A percentile compares a stretch with the other conserved stretches of the same genome.
Conservation (phyloP, 257 asterid species). For the Catharanthus roseus region DNA sequence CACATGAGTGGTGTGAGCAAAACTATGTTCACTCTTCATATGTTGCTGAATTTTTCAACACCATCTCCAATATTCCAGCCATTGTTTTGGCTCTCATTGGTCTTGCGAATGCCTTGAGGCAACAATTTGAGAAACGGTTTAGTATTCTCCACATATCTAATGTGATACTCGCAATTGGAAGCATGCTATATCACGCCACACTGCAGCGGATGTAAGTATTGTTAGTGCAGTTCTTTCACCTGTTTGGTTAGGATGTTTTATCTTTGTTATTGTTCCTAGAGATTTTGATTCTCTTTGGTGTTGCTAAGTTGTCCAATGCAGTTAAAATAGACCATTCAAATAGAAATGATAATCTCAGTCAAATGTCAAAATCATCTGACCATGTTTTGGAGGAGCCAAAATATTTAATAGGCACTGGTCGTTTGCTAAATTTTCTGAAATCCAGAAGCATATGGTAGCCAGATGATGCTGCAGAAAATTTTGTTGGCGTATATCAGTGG, state of each 20-base stretch:
- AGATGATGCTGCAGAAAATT: neutral
- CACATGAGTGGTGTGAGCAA: constrained; percentile 95
- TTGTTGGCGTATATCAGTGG: neutral
- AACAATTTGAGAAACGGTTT: constrained; percentile 87
- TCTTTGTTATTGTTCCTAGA: neutral
- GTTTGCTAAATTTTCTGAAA: neutral
- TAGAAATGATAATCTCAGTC: neutral
- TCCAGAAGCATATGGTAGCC: neutral
- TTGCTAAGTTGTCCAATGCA: neutral
- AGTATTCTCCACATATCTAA: constrained; percentile 88
- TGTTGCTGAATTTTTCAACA: constrained; percentile 87
- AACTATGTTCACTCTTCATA: constrained; percentile 85
- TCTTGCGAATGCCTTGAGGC: constrained; percentile 69
- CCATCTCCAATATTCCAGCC: constrained; percentile 76
- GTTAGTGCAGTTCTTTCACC: constrained; percentile 9
- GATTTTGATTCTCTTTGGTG: neutral
- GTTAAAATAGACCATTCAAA: neutral
- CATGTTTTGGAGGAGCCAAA: neutral
- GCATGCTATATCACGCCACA: constrained; percentile 87
- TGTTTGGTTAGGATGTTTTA: neutral
- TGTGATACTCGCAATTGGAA: constrained; percentile 82
- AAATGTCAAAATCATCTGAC: neutral
- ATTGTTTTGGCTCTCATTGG: constrained; percentile 76
- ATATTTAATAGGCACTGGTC: neutral
- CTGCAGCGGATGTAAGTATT: constrained; percentile 77